Evolutionary conservation across 805 yeast species (phyloP).

Genomic region (Spathaspora boniae): DNA sequence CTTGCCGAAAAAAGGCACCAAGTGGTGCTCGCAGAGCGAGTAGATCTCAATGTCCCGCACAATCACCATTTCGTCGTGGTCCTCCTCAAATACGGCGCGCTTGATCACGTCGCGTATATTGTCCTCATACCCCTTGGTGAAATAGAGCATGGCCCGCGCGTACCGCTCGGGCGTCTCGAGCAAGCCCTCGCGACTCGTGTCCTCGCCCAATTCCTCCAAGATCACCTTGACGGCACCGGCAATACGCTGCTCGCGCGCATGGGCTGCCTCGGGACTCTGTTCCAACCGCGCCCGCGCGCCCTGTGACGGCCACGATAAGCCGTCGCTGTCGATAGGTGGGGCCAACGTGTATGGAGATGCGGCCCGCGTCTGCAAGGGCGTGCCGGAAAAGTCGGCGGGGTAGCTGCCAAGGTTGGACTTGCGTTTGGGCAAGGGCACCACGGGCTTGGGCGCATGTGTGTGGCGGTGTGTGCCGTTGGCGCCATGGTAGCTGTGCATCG

Average conservation of each 20-base stretch:
- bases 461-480: conserved; percentile 16
- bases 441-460: conserved; percentile 19
- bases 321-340: conserved; percentile 87
- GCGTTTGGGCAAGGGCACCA: conserved; percentile 21
- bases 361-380: conserved; percentile 72
- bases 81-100: conserved; percentile 94
- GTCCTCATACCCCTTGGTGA: conserved; percentile 96
- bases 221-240: conserved; percentile 81
- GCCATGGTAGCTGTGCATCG: no score
- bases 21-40: conserved; percentile 94
- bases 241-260: conserved; percentile 67
- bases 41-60: conserved; percentile 91
- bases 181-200: conserved; percentile 81
- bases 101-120: conserved; percentile 89
- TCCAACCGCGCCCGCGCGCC: conserved; percentile 81
- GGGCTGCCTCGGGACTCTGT: conserved; percentile 61
- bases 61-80: conserved; percentile 98
- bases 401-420: conserved; percentile 12
- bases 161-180: conserved; percentile 93
- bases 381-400: conserved; percentile 18
- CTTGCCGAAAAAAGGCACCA: conserved; percentile 96
- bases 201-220: conserved; percentile 86
- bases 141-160: conserved; percentile 92
- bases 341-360: conserved; percentile 79
- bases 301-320: conserved; percentile 87